Base-by-base conservation (phyloP, 208 protist genomes). In the Trypanosoma caninum region DNA sequence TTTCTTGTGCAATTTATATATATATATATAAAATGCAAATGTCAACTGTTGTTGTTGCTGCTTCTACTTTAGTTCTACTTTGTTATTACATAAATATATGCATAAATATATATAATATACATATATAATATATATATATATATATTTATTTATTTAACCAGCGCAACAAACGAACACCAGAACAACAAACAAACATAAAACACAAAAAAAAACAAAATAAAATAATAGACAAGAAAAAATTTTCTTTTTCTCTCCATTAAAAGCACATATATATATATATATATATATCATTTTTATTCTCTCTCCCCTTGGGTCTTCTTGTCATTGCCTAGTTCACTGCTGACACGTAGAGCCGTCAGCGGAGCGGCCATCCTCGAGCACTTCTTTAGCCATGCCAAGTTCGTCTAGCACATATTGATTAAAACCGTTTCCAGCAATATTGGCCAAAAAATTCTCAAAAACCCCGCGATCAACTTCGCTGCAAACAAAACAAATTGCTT, bases 371-470 rank as follows among this genome's bases (percentile, higher is more conserved):
- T 94, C 87, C 1, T 71, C 48, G 42, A 69, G 47, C 30, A 80
- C 57, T 47, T 84, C 74, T 38, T 75, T 79, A 30, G 81, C 84
- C 62, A 90, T 74, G 4, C 88, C 88, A 18, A 91, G 55, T 52
- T 94, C 88, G 74, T 94, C 88, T 7, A 91, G 48, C 0, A 94
- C 61, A 61, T 91, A 94, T 53, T 91, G 84, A 41, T 89, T 88
- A 57, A 94, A 94, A 25, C 84, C 87, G 3, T 75, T 62, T 8
- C 67, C 72, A 4, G 56, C 38, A 63, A 65, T 63, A 41, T 85
- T 74, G 22, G 81, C 40, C 61, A 94, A 78, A 31, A 90, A 64
- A 10, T 65, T 65, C 45, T 80, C 72, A 70, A 78, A 94, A 48
- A 85, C 56, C 9, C 69, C 60, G 0, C 78, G 77, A 50, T 94